These are phyloP conservation scores for Symbiodinium natans DNA, from an alignment of 73 alveolate species.

Conservation along the genomic window DNA sequence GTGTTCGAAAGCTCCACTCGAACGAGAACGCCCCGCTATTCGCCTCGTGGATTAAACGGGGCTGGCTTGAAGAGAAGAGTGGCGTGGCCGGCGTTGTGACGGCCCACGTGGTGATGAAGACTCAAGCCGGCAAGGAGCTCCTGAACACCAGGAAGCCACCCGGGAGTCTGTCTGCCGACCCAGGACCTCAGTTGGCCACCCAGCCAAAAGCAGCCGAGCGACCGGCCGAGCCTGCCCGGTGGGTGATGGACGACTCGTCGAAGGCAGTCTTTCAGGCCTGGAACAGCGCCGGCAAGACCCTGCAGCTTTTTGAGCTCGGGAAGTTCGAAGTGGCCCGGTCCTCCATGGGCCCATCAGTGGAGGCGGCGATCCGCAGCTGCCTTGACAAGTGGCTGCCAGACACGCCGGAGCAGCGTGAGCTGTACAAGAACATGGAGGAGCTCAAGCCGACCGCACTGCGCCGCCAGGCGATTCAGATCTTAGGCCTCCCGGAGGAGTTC, in stretches of 20 bases:
- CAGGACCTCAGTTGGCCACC: background rate
- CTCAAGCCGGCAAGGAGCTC: slow-evolving; percentile 52
- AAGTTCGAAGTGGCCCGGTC: slow-evolving; percentile 67
- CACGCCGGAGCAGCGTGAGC: slow-evolving; percentile 2
- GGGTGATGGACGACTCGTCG: slow-evolving; percentile 52
- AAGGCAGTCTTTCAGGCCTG: slow-evolving; percentile 6
- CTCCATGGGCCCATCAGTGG: slow-evolving; percentile 20
- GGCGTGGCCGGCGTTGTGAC: slow-evolving; percentile 88
- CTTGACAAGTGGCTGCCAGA: slow-evolving; percentile 43
- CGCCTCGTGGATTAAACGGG: slow-evolving; percentile 86
- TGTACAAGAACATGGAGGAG: slow-evolving; percentile 20
- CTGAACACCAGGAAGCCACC: slow-evolving; percentile 47
- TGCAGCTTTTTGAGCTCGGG: slow-evolving; percentile 77
- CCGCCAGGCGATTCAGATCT: slow-evolving; percentile 75
- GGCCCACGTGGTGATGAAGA: slow-evolving; percentile 75
- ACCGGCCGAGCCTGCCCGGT: slow-evolving; percentile 90
- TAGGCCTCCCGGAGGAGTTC: slow-evolving; percentile 85
- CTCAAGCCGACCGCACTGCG: slow-evolving; percentile 21
- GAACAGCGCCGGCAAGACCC: slow-evolving; percentile 86
- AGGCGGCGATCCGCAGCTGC: slow-evolving; percentile 5
- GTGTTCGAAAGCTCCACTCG: slow-evolving; percentile 93
- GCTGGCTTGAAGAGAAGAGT: slow-evolving; percentile 30
- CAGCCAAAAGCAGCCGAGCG: slow-evolving; percentile 73
- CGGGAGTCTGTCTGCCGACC: slow-evolving; percentile 51
- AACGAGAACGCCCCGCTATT: slow-evolving; percentile 86